Conservation (phyloP, 148 eudicot genomes). For the Rhododendron williamsianum region DNA sequence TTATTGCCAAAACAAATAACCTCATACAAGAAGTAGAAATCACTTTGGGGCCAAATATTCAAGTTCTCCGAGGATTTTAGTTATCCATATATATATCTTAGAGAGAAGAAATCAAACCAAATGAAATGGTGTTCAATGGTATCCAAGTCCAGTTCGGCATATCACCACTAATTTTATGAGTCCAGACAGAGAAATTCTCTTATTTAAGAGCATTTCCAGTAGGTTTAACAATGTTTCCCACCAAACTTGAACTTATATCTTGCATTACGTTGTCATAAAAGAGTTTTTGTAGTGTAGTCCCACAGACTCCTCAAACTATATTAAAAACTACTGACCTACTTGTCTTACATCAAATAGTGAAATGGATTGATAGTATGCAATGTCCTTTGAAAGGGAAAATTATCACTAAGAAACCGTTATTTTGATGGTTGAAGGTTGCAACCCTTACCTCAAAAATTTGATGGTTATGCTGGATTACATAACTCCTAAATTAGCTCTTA, state of each 20-base stretch:
- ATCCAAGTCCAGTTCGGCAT: background rate
- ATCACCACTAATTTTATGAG: background rate
- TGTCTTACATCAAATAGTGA: background rate
- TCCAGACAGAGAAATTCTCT: background rate
- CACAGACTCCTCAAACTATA: background rate
- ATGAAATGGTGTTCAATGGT: background rate
- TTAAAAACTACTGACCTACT: background rate
- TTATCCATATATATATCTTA: background rate
- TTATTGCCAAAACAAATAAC: background rate
- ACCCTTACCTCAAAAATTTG: background rate
- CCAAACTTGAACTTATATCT: background rate
- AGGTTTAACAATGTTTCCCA: background rate
- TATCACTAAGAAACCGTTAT: background rate
- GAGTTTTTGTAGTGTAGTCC: background rate
- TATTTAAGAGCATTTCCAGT: background rate
- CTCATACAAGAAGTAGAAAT: background rate
- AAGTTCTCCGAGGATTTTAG: background rate
- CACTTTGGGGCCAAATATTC: background rate
- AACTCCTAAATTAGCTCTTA: too few relatives aligned
- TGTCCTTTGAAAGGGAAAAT: background rate
- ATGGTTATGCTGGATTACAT: too few relatives aligned
- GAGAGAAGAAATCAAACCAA: background rate
- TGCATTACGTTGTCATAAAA: background rate
- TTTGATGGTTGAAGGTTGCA: background rate
- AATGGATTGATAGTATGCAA: background rate